A percentile compares a stretch with the other conserved stretches of the same genome.
phyloP scores from a whole-genome alignment of 225 moss, liverwort and hornwort species.

The Bryum argenteum region DNA sequence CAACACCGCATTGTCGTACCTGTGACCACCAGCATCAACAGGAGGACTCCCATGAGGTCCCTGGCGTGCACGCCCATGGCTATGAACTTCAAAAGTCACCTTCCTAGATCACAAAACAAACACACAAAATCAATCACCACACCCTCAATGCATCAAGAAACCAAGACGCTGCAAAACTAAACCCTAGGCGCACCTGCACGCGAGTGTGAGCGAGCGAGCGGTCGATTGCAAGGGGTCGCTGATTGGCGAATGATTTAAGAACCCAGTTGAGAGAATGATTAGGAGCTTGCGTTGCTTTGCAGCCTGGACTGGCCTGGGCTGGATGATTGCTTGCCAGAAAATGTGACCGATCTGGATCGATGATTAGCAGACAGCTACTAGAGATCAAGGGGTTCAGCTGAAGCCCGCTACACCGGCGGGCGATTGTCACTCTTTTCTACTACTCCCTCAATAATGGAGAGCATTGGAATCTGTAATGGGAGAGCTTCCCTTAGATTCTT shows the following conservation, averaged over 20 bases:
- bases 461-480: background rate
- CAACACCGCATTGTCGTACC: slow-evolving; percentile 25
- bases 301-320: too few species aligned
- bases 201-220: background rate
- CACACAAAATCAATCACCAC: background rate
- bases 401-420: background rate
- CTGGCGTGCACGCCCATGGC: slow-evolving; percentile 51
- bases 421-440: background rate
- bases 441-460: background rate
- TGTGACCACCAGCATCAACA: slow-evolving; percentile 54
- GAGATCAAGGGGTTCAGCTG: background rate
- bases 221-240: background rate
- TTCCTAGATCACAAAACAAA: slow-evolving; percentile 14
- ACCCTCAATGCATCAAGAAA: too few species aligned
- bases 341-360: background rate
- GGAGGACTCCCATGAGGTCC: slow-evolving; percentile 52
- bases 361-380: too few species aligned
- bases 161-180: background rate
- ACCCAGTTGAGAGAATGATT: background rate
- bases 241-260: background rate
- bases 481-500: too few species aligned
- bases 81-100: background rate
- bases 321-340: background rate
- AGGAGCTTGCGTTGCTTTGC: background rate
- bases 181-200: background rate